Evolutionary conservation across 768 basidiomycete species (phyloP).

Genomic region (Termitomyces sp.): DNA sequence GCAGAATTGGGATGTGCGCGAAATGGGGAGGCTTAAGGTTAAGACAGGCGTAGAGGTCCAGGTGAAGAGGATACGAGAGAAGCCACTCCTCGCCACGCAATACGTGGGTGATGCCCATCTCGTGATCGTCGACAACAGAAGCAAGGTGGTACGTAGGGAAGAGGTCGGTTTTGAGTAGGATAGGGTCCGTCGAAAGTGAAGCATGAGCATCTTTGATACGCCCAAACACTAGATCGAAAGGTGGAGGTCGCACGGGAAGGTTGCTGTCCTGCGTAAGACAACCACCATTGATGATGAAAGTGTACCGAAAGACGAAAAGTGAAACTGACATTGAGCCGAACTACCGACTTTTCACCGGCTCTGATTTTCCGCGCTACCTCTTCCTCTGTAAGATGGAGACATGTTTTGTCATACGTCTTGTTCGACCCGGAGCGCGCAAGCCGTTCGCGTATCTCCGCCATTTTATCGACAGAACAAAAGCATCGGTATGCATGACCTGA

Average conservation of each 20-base stretch:
- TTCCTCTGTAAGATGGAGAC: slow-evolving; percentile 82
- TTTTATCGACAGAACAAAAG: slow-evolving; percentile 79
- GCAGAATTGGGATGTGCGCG: slow-evolving; percentile 86
- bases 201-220: slow-evolving; percentile 67
- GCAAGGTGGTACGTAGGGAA: slow-evolving; percentile 98
- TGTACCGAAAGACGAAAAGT: not conserved
- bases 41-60: slow-evolving; percentile 83
- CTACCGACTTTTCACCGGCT: slow-evolving; percentile 73
- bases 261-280: slow-evolving; percentile 46
- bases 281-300: not conserved
- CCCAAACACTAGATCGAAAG: slow-evolving; percentile 76
- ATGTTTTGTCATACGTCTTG: slow-evolving; percentile 83
- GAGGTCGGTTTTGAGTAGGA: slow-evolving; percentile 87
- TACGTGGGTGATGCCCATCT: slow-evolving; percentile 96
- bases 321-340: slow-evolving; percentile 80
- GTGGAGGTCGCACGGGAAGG: slow-evolving; percentile 45
- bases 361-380: slow-evolving; percentile 72
- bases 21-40: slow-evolving; percentile 72
- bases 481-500: slow-evolving; percentile 90
- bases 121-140: slow-evolving; percentile 91
- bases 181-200: slow-evolving; percentile 83
- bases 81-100: slow-evolving; percentile 99
- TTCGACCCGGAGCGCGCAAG: slow-evolving; percentile 73
- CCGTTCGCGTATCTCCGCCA: slow-evolving; percentile 63
- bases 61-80: slow-evolving; percentile 86